A percentile compares a stretch with the other conserved stretches of the same genome.
Conservation (phyloP, 2,329 filamentous ascomycete species). For the Sporothrix pseudoabietina region DNA sequence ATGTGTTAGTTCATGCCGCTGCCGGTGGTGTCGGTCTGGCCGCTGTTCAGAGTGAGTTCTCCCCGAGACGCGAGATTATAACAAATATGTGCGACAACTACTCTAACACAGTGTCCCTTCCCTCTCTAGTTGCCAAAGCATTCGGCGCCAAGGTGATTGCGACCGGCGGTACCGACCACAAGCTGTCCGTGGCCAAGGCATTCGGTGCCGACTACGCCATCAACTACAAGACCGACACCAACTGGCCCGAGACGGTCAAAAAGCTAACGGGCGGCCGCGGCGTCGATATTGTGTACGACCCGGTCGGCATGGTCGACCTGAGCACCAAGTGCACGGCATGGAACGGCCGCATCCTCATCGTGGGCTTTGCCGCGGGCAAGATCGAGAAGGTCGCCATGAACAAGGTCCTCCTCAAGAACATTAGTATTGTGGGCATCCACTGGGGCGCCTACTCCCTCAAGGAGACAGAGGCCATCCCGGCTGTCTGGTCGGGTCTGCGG, state of each 20-base stretch:
- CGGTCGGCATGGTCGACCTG: conserved; percentile 84
- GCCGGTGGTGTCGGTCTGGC: conserved; percentile 90
- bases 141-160: conserved; percentile 91
- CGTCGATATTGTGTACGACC: conserved; percentile 94
- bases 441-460: conserved; percentile 83
- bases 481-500: conserved; percentile 83
- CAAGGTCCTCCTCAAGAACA: conserved; percentile 90
- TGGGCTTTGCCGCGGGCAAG: conserved; percentile 82
- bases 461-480: conserved; percentile 68
- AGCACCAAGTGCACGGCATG: conserved; percentile 90
- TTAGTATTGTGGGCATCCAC: conserved; percentile 83
- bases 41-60: conserved; percentile 71
- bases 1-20: conserved; percentile 87
- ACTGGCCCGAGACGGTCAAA: conserved; percentile 71
- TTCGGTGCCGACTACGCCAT: conserved; percentile 86
- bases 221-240: conserved; percentile 69
- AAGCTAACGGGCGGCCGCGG: conserved; percentile 70
- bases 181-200: conserved; percentile 73
- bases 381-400: conserved; percentile 95
- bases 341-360: conserved; percentile 85
- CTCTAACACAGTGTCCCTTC: neutral
- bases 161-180: conserved; percentile 78
- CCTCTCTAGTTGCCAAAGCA: conserved; percentile 72
- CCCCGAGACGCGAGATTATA: neutral
- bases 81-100: neutral